phyloP scores from a whole-genome alignment of 306 rosid genomes.

The Cicer bijugum region DNA sequence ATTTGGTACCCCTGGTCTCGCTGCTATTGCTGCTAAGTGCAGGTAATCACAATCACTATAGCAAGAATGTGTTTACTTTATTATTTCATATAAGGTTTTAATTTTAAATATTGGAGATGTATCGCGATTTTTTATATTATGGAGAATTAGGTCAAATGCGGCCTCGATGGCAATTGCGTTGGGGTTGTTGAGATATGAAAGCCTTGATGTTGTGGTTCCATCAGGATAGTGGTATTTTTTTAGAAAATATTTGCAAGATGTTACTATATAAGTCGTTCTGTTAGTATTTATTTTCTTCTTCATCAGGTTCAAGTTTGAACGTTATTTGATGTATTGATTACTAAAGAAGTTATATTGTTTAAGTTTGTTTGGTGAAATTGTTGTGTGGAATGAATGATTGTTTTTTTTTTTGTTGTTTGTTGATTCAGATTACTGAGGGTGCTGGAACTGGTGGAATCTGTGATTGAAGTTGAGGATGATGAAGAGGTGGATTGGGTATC shows the following conservation, averaged over 20 bases:
- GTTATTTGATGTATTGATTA: neutral
- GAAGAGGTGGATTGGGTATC: constrained; percentile 80
- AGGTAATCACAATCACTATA: constrained; percentile 32
- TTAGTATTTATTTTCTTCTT: too few relatives aligned
- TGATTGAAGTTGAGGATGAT: constrained; percentile 65
- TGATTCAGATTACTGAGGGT: constrained; percentile 69
- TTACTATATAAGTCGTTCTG: too few relatives aligned
- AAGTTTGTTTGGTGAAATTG: constrained; percentile 10
- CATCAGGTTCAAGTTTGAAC: too few relatives aligned
- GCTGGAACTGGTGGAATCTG: constrained; percentile 79
- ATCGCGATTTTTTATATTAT: neutral
- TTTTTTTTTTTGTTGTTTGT: constrained; percentile 1
- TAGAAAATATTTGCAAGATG: too few relatives aligned
- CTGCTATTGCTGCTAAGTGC: constrained; percentile 66
- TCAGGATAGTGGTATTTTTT: neutral
- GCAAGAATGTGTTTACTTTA: neutral
- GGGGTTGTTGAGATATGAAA: neutral
- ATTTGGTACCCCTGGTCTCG: constrained; percentile 75
- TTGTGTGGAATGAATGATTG: constrained; percentile 11
- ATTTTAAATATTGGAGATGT: too few relatives aligned
- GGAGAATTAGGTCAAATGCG: neutral
- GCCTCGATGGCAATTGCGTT: neutral
- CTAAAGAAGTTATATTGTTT: neutral
- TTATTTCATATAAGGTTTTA: neutral
- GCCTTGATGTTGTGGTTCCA: neutral